Evolutionary conservation across 257 asterid species (phyloP).

Genomic region (Paraleonurus japonicus): DNA sequence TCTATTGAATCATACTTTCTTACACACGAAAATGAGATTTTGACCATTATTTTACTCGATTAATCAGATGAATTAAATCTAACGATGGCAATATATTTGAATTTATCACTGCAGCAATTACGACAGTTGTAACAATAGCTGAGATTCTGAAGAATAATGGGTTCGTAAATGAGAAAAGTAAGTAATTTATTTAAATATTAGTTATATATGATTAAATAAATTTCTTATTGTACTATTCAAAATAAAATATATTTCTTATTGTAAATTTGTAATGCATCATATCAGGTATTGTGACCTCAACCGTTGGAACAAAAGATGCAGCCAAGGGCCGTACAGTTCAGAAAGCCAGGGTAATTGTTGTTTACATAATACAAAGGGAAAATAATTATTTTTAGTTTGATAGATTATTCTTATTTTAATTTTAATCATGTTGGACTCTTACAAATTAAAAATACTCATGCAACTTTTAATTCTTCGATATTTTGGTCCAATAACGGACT

Average conservation of each 20-base stretch:
- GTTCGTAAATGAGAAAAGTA: constrained; percentile 82
- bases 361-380: no score
- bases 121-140: constrained; percentile 86
- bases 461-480: no score
- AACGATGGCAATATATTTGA: background rate
- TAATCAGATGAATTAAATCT: background rate
- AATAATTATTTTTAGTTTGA: no score
- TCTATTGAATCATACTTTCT: no score
- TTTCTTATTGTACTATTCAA: no score
- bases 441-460: no score
- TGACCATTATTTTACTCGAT: background rate
- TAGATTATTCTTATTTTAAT: no score
- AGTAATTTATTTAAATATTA: constrained; percentile 9
- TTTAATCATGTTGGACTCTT: no score
- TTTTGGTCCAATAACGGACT: no score
- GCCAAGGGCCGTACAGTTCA: constrained; percentile 75
- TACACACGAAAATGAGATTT: background rate
- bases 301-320: constrained; percentile 84
- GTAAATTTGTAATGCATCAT: constrained; percentile 11
- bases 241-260: background rate
- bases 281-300: constrained; percentile 72
- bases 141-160: constrained; percentile 92
- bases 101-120: constrained; percentile 61
- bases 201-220: background rate
- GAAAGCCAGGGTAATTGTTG: constrained; percentile 77